phyloP scores from a whole-genome alignment of 2,329 filamentous ascomycete species.

The Alternaria infectoria region DNA sequence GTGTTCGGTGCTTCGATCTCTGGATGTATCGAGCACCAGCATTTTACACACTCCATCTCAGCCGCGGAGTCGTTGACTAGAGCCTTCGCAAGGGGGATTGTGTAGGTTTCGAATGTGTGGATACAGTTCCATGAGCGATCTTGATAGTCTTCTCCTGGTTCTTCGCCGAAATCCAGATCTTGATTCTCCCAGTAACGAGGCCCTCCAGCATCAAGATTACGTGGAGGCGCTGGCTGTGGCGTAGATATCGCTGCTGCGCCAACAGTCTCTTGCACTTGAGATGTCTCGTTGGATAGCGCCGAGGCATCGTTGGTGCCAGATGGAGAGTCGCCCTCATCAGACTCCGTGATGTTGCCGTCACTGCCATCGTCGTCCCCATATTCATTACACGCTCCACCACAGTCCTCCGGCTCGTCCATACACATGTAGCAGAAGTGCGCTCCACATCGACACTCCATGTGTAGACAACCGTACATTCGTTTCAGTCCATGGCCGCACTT shows the following conservation, averaged over 20 bases:
- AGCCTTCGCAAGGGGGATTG: slow-evolving; percentile 19
- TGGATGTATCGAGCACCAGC: slow-evolving; percentile 36
- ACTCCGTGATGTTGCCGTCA: slow-evolving; percentile 29
- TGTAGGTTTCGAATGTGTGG: slow-evolving; percentile 29
- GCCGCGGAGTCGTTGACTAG: slow-evolving; percentile 7
- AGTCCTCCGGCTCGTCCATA: slow-evolving; percentile 40
- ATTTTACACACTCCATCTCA: slow-evolving; percentile 39
- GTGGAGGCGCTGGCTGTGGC: slow-evolving; percentile 2
- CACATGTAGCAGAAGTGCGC: slow-evolving; percentile 60
- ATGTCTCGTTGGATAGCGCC: not conserved
- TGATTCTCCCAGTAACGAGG: slow-evolving; percentile 37
- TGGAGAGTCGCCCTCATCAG: slow-evolving; percentile 13
- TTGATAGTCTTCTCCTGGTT: slow-evolving; percentile 38
- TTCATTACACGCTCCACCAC: slow-evolving; percentile 29
- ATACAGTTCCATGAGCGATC: slow-evolving; percentile 34
- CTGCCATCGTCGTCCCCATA: slow-evolving; percentile 30
- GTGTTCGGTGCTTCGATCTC: slow-evolving; percentile 19
- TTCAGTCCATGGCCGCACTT: slow-evolving; percentile 56
- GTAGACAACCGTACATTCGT: slow-evolving; percentile 57
- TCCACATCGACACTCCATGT: slow-evolving; percentile 58
- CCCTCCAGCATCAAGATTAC: slow-evolving; percentile 46
- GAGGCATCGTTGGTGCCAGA: not conserved
- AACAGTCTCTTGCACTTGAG: not conserved
- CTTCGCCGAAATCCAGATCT: slow-evolving; percentile 45
- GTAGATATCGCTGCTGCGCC: not conserved